Evolutionary conservation across 345 rosid species (phyloP).

Genomic region (Carallia brachiata): DNA sequence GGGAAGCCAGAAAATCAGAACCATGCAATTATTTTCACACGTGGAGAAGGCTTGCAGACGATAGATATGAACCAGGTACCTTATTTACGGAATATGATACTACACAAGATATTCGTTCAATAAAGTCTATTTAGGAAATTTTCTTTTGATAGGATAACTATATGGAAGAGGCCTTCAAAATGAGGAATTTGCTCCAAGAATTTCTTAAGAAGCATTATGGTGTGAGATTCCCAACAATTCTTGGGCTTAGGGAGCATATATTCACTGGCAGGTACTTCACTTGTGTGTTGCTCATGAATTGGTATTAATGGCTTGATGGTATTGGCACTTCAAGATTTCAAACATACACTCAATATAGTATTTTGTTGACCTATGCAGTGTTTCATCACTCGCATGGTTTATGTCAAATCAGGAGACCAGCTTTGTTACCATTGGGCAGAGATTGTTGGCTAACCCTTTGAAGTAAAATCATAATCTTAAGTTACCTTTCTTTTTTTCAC

Average conservation of each 20-base stretch:
- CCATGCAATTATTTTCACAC: constrained; percentile 93
- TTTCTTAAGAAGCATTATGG: constrained; percentile 92
- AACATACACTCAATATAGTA: background rate
- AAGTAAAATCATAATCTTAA: constrained; percentile 53
- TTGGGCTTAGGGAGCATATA: constrained; percentile 97
- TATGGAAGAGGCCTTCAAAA: constrained; percentile 98
- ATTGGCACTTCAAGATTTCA: background rate
- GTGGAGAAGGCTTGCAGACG: constrained; percentile 98
- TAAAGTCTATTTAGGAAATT: constrained; percentile 1
- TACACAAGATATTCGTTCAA: background rate
- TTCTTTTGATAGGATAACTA: constrained; percentile 69
- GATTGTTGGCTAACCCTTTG: constrained; percentile 90
- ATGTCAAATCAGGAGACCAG: constrained; percentile 99
- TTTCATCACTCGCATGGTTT: constrained; percentile 99
- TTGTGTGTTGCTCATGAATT: background rate
- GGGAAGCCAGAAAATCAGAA: constrained; percentile 99
- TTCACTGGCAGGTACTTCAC: constrained; percentile 89
- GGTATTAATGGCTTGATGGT: background rate
- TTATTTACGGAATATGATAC: background rate
- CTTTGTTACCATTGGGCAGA: constrained; percentile 97
- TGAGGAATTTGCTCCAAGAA: constrained; percentile 96
- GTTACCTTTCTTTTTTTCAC: background rate
- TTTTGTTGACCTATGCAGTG: constrained; percentile 48
- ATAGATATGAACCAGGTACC: constrained; percentile 98
- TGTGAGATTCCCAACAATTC: constrained; percentile 85